Conservation (phyloP, 805 yeast genomes). For the Spathaspora sp. region DNA sequence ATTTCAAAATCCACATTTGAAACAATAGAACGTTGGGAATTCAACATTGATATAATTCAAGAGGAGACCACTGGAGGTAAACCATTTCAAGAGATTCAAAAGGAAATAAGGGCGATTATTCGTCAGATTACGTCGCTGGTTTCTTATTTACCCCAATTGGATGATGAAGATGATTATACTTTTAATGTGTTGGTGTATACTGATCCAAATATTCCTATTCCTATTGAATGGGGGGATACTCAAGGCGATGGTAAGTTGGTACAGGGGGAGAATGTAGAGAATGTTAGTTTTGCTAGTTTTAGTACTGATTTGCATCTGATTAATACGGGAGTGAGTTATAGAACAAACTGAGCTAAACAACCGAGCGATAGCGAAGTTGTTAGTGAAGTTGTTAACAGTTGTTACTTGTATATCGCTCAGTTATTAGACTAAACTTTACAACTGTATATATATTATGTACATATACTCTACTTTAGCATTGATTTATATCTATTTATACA, state of each 20-base stretch:
- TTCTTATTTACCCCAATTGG: conserved; percentile 74
- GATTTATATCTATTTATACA: too few relatives aligned
- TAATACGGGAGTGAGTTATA: conserved; percentile 68
- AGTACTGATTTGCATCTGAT: conserved; percentile 65
- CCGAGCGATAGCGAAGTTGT: too few relatives aligned
- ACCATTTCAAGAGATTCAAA: conserved; percentile 50
- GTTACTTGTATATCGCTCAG: too few relatives aligned
- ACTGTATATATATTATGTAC: conserved; percentile 3
- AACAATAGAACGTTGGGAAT: conserved; percentile 83
- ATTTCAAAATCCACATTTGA: conserved; percentile 64
- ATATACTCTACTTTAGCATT: too few relatives aligned
- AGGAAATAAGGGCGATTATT: conserved; percentile 79
- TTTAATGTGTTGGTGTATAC: conserved; percentile 85
- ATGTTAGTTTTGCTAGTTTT: conserved; percentile 67
- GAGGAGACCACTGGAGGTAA: conserved; percentile 17
- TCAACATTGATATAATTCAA: conserved; percentile 49
- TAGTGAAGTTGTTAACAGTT: too few relatives aligned
- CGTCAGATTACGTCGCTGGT: conserved; percentile 88
- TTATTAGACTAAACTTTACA: conserved; percentile 13
- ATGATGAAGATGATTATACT: conserved; percentile 56
- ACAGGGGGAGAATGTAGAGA: conserved; percentile 51
- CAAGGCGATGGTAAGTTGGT: conserved; percentile 52
- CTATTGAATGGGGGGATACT: conserved; percentile 82
- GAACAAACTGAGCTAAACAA: conserved; percentile 6
- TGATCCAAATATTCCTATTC: conserved; percentile 61